phyloP scores from a whole-genome alignment of 2,329 filamentous ascomycete species.

The Dactylellina drechsleri region DNA sequence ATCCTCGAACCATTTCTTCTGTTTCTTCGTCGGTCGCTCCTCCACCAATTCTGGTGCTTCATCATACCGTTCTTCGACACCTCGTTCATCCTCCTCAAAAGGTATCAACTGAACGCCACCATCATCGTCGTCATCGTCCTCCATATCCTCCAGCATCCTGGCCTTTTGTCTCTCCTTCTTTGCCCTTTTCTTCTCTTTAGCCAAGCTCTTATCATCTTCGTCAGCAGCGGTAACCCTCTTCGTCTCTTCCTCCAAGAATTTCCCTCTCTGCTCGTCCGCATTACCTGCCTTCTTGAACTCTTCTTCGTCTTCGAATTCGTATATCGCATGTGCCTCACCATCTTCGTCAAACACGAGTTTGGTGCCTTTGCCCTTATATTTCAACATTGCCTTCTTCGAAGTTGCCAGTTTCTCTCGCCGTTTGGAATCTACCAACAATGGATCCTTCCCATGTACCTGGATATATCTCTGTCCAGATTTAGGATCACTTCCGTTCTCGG shows the following conservation, averaged over 20 bases:
- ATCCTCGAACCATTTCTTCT: conserved; percentile 82
- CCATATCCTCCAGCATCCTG: conserved; percentile 68
- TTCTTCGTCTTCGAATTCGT: conserved; percentile 86
- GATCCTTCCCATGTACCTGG: conserved; percentile 73
- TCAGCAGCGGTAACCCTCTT: conserved; percentile 79
- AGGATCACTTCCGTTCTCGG: conserved; percentile 61
- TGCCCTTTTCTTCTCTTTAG: conserved; percentile 79
- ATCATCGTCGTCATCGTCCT: conserved; percentile 59
- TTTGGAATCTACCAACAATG: conserved; percentile 89
- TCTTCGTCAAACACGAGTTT: conserved; percentile 94
- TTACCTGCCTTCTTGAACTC: conserved; percentile 79
- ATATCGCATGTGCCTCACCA: conserved; percentile 82
- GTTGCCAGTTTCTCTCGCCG: conserved; percentile 93
- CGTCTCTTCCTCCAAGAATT: conserved; percentile 80
- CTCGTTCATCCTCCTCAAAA: conserved; percentile 56
- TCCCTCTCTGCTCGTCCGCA: conserved; percentile 77
- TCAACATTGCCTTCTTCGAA: conserved; percentile 92
- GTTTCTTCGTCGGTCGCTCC: conserved; percentile 68
- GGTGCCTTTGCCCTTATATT: conserved; percentile 84
- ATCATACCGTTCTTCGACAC: conserved; percentile 60
- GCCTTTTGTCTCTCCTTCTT: conserved; percentile 79
- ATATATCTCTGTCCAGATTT: conserved; percentile 69
- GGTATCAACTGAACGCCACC: conserved; percentile 51
- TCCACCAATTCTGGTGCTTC: conserved; percentile 59
- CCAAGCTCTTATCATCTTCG: conserved; percentile 81